A percentile compares a stretch with the other conserved stretches of the same genome.
Evolutionary conservation across 1,139 yeast genomes (phyloP).

Genomic region (Geotrichum europaeum): DNA sequence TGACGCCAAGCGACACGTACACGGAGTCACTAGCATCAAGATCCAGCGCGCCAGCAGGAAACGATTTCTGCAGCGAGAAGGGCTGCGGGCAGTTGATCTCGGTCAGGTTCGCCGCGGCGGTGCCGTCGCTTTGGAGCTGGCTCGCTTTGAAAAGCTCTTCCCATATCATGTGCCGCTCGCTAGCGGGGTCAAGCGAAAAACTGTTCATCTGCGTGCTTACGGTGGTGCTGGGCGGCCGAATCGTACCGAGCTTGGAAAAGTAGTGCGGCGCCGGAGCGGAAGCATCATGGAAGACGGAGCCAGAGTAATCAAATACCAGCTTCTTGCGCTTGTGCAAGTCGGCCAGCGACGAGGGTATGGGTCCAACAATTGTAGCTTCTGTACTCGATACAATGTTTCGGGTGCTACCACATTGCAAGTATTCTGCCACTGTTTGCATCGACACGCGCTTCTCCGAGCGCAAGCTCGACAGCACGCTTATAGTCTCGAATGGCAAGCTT

Average conservation of each 20-base stretch:
- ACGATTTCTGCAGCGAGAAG: conserved; percentile 23
- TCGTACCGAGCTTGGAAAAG: conserved; percentile 35
- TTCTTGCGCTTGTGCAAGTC: conserved; percentile 2
- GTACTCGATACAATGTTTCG: conserved; percentile 25
- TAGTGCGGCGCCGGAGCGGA: conserved; percentile 22
- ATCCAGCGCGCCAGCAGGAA: conserved; percentile 23
- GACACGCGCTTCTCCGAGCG: conserved; percentile 24
- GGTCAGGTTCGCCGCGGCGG: conserved; percentile 19
- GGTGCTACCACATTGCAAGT: conserved; percentile 23
- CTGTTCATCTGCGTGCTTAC: not conserved
- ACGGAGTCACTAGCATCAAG: conserved; percentile 24
- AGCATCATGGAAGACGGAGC: conserved; percentile 17
- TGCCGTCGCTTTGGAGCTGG: conserved; percentile 22
- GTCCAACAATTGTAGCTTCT: conserved; percentile 18
- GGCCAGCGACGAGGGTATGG: conserved; percentile 1
- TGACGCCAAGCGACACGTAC: conserved; percentile 41
- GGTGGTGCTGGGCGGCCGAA: conserved; percentile 12
- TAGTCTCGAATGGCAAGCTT: conserved; percentile 29
- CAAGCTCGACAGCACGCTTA: conserved; percentile 28
- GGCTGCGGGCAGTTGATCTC: conserved; percentile 23
- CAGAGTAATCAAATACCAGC: conserved; percentile 17
- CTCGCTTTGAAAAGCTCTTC: conserved; percentile 19
- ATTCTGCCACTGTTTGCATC: conserved; percentile 25
- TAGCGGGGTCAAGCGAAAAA: not conserved
- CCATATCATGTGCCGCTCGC: conserved; percentile 13